Evolutionary conservation across 2,329 filamentous ascomycete species (phyloP), one percentile per base, ranked within the genome.

Genomic region (Talaromyces sp.): DNA sequence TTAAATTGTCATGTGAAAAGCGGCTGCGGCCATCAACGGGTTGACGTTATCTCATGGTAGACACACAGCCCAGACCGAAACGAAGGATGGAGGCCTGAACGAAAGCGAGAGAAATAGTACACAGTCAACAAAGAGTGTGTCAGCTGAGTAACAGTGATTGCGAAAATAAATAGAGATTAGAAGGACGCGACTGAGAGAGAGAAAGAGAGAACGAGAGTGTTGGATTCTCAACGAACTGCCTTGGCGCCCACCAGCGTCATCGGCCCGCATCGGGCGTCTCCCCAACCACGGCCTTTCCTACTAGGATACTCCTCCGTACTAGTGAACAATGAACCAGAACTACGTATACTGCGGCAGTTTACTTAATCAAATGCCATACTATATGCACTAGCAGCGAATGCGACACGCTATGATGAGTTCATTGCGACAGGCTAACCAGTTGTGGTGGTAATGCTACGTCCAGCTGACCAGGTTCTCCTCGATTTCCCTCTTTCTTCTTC

Each of bases 181-280:
- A 44, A 16, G 18, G 33, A 28, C 3, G 28, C 3, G 28, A 28
- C 28, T 28, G 3, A 6, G 28, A 28, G 28, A 3, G 6, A 28
- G 28, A 28, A 6, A 28, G 28, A 3, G 6, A 28, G 28, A 28
- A 28, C n/a, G 37, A 16, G 61, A 46, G 14, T 21, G 62, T 63
- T 63, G 62, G 58, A 60, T 60, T 57, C 58, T 60, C 62, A 63
- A 63, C 62, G 33, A 28, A 31, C 35, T 31, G 35, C 54, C 33
- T 57, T 39, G 37, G 37, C 35, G 11, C 54, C 54, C 54, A 54
- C 50, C 61, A 44, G 61, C 61, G 48, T 60, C 62, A 63, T 60
- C 58, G 62, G 58, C 62, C 61, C 61, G 61, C 61, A 50, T 40
- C 48, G 48, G 58, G 55, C 25, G 31, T 42, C 37, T 55, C 39